Evolutionary conservation across 2,329 filamentous ascomycete species (phyloP), one percentile per base, ranked within the genome.

Genomic region (Ophiocordyceps camponoti-leonardi): DNA sequence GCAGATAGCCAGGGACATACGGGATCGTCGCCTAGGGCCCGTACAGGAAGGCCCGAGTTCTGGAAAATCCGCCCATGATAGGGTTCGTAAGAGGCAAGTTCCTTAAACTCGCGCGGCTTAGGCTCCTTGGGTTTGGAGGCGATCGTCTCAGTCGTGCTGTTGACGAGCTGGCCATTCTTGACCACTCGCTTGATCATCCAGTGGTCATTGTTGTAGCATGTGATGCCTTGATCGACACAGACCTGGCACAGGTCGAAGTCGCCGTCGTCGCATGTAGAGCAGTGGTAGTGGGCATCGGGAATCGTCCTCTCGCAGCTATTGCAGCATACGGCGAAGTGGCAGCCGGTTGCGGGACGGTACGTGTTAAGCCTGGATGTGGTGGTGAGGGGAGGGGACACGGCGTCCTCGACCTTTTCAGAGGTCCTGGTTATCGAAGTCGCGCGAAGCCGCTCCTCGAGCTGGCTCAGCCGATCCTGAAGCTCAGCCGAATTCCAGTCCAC

Each of bases 121-220:
- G 54, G 22, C 6, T 23, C 45, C 56, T 68, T 69, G 22, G 64
- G 56, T 65, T 82, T 86, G 46, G 83, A 79, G 35, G 76, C 69
- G 48, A 94, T 72, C 22, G 73, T 83, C 65, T 94, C 85, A 1
- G 88, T 95, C 20, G 77, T 86, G 70, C 88, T 95, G 63, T 79
- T 86, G 52, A 86, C 75, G 47, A 95, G 80, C 51, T 77, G 71
- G 44, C 88, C 90, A 48, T 87, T 74, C 56, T 81, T 72, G 50
- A 94, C 77, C 50, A 77, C 79, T 48, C 92, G 82, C 75, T 94
- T 95, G 62, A 96, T 90, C 63, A 98, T 71, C 88, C 87, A 95
- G 66, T 98, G 92, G 50, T 78, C 75, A 28, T 81, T 74, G 47
- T 80, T 80, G 50, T 79, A 75, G 68, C 93, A 98, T 39, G 83